Percentiles rank a stretch among this genome's conserved stretches.
phyloP scores from a whole-genome alignment of 108 stramenopile species.

The Stephanodiscus minutulus region DNA sequence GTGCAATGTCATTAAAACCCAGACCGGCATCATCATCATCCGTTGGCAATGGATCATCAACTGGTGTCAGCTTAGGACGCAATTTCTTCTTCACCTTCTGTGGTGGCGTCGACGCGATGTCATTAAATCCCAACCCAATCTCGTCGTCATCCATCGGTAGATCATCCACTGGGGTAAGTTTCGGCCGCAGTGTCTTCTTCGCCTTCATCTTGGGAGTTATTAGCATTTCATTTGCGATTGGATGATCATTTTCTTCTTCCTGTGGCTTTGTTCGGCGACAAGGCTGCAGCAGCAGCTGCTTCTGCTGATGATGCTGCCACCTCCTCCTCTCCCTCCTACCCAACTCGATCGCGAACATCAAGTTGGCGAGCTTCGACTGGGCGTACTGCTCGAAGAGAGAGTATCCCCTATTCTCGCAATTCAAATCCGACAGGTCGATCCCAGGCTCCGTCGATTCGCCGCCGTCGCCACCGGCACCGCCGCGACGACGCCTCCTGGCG shows the following conservation, averaged over 20 bases:
- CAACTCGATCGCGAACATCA: conserved; percentile 78
- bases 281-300: not conserved
- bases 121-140: not conserved
- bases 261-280: not conserved
- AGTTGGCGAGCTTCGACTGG: conserved; percentile 88
- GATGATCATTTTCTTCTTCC: not conserved
- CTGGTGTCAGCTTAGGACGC: too few species aligned
- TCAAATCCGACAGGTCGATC: conserved; percentile 75
- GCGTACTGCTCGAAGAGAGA: conserved; percentile 85
- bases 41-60: too few species aligned
- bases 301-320: not conserved
- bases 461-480: conserved; percentile 26
- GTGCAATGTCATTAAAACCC: too few species aligned
- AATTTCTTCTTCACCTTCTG: too few species aligned
- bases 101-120: not conserved
- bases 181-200: conserved; percentile 4
- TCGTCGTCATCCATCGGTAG: conserved; percentile 12
- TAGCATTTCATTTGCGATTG: not conserved
- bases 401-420: conserved; percentile 61
- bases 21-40: too few species aligned
- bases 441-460: conserved; percentile 40
- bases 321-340: conserved; percentile 41
- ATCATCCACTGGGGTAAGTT: not conserved
- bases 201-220: not conserved
- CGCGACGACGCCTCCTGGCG: conserved; percentile 11